Evolutionary conservation across 495 filamentous ascomycete genomes (phyloP).

Genomic region (Talaromyces liani): DNA sequence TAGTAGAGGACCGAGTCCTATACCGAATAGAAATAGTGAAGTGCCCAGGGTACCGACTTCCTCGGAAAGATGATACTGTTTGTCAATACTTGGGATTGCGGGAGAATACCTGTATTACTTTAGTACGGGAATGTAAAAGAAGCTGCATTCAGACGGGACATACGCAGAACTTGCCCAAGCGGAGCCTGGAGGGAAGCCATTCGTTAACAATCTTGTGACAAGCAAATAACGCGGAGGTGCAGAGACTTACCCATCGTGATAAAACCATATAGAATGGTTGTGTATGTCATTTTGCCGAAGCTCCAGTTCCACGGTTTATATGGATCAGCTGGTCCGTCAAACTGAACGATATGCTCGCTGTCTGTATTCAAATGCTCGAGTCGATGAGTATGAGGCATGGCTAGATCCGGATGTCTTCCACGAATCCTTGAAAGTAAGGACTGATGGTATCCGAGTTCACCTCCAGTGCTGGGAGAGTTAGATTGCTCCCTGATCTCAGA

Average conservation of each 20-base stretch:
- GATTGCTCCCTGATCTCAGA: no score
- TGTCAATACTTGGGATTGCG: constrained; percentile 38
- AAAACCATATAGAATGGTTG: constrained; percentile 47
- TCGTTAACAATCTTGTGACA: no score
- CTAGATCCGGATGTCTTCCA: no score
- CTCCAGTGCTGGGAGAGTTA: no score
- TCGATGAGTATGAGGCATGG: no score
- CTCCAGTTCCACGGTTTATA: constrained; percentile 62
- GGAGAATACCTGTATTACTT: constrained; percentile 41
- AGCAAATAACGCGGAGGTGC: no score
- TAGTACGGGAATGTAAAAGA: no score
- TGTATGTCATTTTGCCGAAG: constrained; percentile 48
- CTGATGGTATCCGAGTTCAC: no score
- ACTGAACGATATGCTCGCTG: constrained; percentile 50
- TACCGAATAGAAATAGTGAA: constrained; percentile 50
- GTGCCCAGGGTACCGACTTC: constrained; percentile 54
- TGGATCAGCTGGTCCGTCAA: constrained; percentile 60
- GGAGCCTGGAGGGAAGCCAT: constrained; percentile 1
- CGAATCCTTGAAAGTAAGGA: no score
- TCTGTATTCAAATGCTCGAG: background rate
- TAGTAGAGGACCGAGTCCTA: constrained; percentile 53
- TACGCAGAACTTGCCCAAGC: constrained; percentile 46
- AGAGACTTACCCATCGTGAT: constrained; percentile 40
- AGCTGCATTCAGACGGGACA: background rate
- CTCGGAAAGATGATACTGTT: constrained; percentile 39